A percentile compares a stretch with the other conserved stretches of the same genome.
Evolutionary conservation across 345 rosid species (phyloP).

Genomic region (Eucalyptus marginata): DNA sequence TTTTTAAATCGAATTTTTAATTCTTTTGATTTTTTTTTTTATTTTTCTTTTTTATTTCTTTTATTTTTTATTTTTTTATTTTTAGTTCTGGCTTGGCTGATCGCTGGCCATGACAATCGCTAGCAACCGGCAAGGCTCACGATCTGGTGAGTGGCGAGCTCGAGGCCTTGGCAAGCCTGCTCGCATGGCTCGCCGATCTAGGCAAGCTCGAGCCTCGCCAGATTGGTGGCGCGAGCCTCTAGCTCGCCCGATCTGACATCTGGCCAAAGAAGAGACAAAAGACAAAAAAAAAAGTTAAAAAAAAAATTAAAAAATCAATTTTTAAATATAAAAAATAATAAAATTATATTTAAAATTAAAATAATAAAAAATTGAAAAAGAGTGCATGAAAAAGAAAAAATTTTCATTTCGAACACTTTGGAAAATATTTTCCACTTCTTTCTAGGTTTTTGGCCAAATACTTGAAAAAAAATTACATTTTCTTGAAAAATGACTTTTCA

Average conservation of each 20-base stretch:
- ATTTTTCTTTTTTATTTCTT: too few relatives aligned
- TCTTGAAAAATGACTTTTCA: fast-evolving
- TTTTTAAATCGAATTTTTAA: too few relatives aligned
- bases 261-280: too few relatives aligned
- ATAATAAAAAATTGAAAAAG: too few relatives aligned
- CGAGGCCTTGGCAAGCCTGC: fast-evolving
- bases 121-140: fast-evolving
- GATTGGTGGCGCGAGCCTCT: fast-evolving
- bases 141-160: fast-evolving
- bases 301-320: fast-evolving
- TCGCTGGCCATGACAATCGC: fast-evolving
- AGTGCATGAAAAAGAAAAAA: too few relatives aligned
- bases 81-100: fast-evolving
- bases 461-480: too few relatives aligned
- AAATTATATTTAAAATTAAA: too few relatives aligned
- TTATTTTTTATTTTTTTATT: fast-evolving
- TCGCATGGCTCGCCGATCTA: fast-evolving
- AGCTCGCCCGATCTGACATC: fast-evolving
- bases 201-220: fast-evolving
- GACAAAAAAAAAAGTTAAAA: too few relatives aligned
- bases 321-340: too few relatives aligned
- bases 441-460: fast-evolving
- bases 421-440: too few relatives aligned
- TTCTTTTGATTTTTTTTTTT: fast-evolving
- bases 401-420: fast-evolving